Percentiles rank a stretch among this genome's conserved stretches.
These are phyloP conservation scores for Protomyces inouyei DNA, from an alignment of 1,139 yeast genomes.

Conservation along the genomic window DNA sequence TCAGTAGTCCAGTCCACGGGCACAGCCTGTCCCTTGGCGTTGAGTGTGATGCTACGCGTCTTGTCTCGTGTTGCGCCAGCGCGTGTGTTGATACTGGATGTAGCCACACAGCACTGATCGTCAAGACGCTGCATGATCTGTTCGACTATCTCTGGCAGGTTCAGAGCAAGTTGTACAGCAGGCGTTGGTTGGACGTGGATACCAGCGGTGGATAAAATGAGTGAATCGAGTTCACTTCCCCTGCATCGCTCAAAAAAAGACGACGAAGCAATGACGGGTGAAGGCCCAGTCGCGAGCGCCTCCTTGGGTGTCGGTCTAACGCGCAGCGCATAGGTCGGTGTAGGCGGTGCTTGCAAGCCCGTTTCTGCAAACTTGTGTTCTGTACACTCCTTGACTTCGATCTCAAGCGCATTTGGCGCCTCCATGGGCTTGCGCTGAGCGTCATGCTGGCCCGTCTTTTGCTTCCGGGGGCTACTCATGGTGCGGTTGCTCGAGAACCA, in stretches of 20 bases:
- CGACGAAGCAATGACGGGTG: neutral
- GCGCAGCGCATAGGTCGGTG: neutral
- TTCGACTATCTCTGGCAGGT: conserved; percentile 16
- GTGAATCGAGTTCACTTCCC: neutral
- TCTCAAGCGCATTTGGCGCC: neutral
- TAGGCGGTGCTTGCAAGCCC: neutral
- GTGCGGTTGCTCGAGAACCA: neutral
- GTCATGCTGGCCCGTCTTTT: neutral
- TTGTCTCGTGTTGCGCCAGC: neutral
- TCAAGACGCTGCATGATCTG: conserved; percentile 1
- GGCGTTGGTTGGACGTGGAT: neutral
- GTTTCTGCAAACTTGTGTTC: neutral
- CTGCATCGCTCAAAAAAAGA: neutral
- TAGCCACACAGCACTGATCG: neutral
- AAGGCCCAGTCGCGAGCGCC: neutral
- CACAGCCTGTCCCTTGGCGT: neutral
- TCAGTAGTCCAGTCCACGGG: neutral
- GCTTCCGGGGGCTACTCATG: neutral
- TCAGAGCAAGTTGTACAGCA: neutral
- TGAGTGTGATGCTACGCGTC: neutral
- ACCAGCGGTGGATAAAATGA: neutral
- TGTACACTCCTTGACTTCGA: neutral
- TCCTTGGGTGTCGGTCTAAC: neutral
- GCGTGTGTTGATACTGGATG: neutral
- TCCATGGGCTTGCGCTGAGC: neutral